Conservation (phyloP, 2,329 filamentous ascomycete genomes). For the Fusarium agapanthi region DNA sequence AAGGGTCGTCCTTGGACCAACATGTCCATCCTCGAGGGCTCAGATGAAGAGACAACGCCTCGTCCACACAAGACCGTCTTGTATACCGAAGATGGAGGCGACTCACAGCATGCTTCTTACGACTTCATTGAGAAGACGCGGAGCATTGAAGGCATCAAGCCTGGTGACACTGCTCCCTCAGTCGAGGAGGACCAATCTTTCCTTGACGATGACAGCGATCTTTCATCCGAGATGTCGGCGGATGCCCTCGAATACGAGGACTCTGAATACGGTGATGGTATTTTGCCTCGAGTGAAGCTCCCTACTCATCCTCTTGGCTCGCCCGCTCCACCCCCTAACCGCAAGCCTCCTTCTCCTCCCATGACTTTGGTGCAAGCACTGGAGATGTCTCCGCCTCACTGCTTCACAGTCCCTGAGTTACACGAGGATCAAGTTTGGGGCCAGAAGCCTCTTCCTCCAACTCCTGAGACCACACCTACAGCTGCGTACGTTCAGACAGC, state of each 20-base stretch:
- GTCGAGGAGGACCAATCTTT: conserved; percentile 53
- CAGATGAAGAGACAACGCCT: conserved; percentile 51
- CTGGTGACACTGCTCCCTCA: conserved; percentile 46
- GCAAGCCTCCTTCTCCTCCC: conserved; percentile 43
- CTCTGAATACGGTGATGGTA: conserved; percentile 42
- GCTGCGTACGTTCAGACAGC: conserved; percentile 48
- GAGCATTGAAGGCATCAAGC: conserved; percentile 57
- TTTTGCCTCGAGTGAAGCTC: conserved; percentile 36
- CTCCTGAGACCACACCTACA: conserved; percentile 60
- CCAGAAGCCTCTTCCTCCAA: conserved; percentile 46
- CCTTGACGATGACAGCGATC: conserved; percentile 63
- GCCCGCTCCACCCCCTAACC: conserved; percentile 43
- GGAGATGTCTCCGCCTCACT: conserved; percentile 40
- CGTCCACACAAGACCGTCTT: conserved; percentile 34
- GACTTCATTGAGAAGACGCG: conserved; percentile 64
- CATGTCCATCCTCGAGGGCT: conserved; percentile 61
- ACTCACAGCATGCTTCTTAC: conserved; percentile 56
- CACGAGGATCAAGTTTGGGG: conserved; percentile 39
- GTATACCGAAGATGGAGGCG: conserved; percentile 28
- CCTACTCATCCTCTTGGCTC: conserved; percentile 49
- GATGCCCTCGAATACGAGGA: conserved; percentile 59
- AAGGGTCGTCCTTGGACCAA: conserved; percentile 64
- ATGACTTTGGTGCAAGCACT: conserved; percentile 42
- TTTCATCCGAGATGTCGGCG: conserved; percentile 70
- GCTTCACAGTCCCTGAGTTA: conserved; percentile 36